Evolutionary conservation across 2,329 filamentous ascomycete species (phyloP), one percentile per base, ranked within the genome.

Genomic region (Fusarium gaditjirri): DNA sequence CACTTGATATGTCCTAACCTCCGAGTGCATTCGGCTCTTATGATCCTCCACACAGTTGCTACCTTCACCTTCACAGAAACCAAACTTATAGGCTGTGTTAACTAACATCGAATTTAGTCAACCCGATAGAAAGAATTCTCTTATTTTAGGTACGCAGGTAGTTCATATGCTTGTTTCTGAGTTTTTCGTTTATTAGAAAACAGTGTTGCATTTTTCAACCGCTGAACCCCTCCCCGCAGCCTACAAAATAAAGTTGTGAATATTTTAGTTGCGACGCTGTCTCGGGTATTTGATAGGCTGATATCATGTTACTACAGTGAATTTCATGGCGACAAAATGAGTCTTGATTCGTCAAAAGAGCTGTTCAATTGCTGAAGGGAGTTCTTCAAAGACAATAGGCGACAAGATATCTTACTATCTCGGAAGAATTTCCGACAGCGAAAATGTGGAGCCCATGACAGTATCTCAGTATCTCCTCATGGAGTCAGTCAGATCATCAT

Each of bases 1-100:
- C 23, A 16, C 19, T 21, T 21, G n/a, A 21, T n/a, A 33, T 57
- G 10, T 21, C 19, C 23, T 56, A 36, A 56, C 42, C 41, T 56
- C 62, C 62, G 62, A 64, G 14, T 19, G 29, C 31, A 8, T 14
- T 65, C 59, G 62, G 62, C 41, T 65, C 39, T 64, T 65, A 41
- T 14, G 14, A 16, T 52, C 21, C 35, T 19, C 13, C 29, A 33
- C 6, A 8, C 17, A 19, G 13, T 23, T 49, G 14, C 43, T 11
- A 25, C 17, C 29, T 13, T 49, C 16, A 25, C 17, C 29, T 13
- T 49, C 16, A 23, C 29, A 13, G 3, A 49, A 12, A 12, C n/a
- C 29, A 19, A 23, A 8, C 19, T 12, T 10, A 17, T 7, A 12
- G n/a, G 13, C 17, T 27, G 29, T 23, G 19, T 7, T 3, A 10